Evolutionary conservation across 352 stramenopile species (phyloP), one percentile per base, ranked within the genome.

Genomic region (Globisporangium abappressorium): DNA sequence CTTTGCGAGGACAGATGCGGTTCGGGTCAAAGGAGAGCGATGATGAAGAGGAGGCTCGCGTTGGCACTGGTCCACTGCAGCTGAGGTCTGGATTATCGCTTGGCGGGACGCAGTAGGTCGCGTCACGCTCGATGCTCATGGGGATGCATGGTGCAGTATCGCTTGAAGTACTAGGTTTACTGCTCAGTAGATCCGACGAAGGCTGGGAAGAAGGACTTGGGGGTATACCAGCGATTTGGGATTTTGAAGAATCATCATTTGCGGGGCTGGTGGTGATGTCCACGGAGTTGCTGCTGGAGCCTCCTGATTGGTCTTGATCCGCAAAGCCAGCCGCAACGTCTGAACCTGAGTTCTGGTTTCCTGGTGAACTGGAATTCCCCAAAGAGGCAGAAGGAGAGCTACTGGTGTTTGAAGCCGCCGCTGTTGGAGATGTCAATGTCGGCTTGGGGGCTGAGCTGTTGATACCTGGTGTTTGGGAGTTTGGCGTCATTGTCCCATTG

Each of bases 1-100:
- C 56, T 20, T 61, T 61, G 30, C 33, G 56, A 61, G 56, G 56
- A 30, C 56, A 61, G 33, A 30, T 61, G 30, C 56, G 56, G 22
- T 30, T 61, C 33, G 36, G 30, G n/a, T 20, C 28, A 15, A 60
- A 11, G 4, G 47, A 55, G 47, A 3, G 14, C 26, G 8, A 28
- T 26, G 20, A 5, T n/a, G 18, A 43, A 5, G 53, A 30, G 14
- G 56, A 61, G 30, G 11, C n/a, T 60, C 43, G 55, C 28, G 7
- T 60, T 43, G 55, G 14, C 20, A 22, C 56, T 47, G 33, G 20
- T 28, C 56, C 56, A 47, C 33, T 61, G 56, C 56, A 61, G 55
- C 55, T 61, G 55, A 61, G 55, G 2, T 12, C n/a, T 30, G 20
- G 20, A 12, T 55, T 30, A 3, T 47, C 20, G 5, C 3, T 18